These are phyloP conservation scores for Phytopythium chamaehyphon DNA, from an alignment of 352 stramenopile species.

Conservation along the genomic window DNA sequence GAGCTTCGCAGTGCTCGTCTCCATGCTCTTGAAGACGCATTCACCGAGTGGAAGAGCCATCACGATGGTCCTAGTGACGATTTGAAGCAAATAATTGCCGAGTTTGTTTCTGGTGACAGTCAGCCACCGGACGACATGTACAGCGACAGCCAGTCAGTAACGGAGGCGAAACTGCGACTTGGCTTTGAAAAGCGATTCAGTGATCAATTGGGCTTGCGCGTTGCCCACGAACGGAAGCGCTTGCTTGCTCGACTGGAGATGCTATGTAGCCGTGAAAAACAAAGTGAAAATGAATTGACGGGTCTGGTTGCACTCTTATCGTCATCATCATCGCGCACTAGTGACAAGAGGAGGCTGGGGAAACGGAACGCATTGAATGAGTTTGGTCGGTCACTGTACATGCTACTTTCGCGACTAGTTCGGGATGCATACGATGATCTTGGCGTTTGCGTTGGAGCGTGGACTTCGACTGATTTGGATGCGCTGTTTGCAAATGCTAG, in stretches of 20 bases:
- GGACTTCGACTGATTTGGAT: constrained; percentile 48
- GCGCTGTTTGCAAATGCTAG: constrained; percentile 20
- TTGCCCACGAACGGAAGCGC: constrained; percentile 52
- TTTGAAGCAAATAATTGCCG: constrained; percentile 16
- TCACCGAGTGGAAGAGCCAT: constrained; percentile 13
- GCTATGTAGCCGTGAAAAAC: constrained; percentile 20
- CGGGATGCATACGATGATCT: constrained; percentile 43
- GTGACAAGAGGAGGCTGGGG: neutral
- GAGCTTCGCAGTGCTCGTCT: constrained; percentile 6
- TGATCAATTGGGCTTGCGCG: constrained; percentile 45
- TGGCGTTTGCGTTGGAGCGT: constrained; percentile 41
- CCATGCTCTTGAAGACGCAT: constrained; percentile 13
- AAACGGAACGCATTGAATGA: constrained; percentile 1
- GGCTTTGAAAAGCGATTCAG: constrained; percentile 51
- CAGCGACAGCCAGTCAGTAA: neutral
- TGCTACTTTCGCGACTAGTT: constrained; percentile 20
- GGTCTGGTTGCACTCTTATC: neutral
- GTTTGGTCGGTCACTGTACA: constrained; percentile 4
- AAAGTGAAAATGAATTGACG: neutral
- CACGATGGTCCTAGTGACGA: neutral
- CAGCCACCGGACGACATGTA: neutral
- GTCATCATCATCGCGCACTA: neutral
- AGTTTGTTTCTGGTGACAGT: constrained; percentile 11
- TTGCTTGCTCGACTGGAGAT: constrained; percentile 48
- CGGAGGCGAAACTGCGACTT: constrained; percentile 30